Base-by-base conservation (phyloP, 1,139 yeast species). In the Geotrichum bryndzae region DNA sequence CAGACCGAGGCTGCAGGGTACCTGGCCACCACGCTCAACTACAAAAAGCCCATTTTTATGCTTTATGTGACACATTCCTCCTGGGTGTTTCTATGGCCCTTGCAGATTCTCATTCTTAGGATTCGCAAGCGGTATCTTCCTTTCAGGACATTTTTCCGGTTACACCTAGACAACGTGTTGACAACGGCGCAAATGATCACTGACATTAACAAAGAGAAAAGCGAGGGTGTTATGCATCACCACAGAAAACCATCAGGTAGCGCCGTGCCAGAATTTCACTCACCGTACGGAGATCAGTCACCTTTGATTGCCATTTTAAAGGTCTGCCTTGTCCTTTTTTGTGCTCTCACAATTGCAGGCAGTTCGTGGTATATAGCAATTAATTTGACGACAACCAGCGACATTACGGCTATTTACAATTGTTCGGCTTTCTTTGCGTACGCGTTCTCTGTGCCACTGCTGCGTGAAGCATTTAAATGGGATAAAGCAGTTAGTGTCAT, bases 401-500 rank as follows among this genome's bases (percentile, higher is more conserved):
- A 90, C 70, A 87, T 90, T 35, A 90, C 96, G 2, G 96, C 96
- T 10, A 90, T 90, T 65, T 90, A 90, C 75, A 90, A 90, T 75
- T 89, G 96, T 70, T 86, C 92, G 13, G 96, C 96, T 0, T 90
- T 90, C 72, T 87, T 92, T 6, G 96, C 96, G 0, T 87, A 90
- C 70, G 83, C 90, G 5, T 90, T 90, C 74, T 91, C 96, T 1
- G 86, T 90, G 35, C 90, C 92, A 1, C 74, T 90, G 53, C 78
- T 90, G 59, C 66, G 72, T 35, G 97, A 90, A 69, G 77, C 75
- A 57, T 84, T 89, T 68, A 82, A 88, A 1, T 80, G 84, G 80
- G 74, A 84, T 63, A 90, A 90, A 72, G 80, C 85, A 8, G 72
- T 79, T 52, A 84, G 92, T n/a, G 96, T 90, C 11, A 67, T 84